Percentiles rank a stretch among this genome's conserved stretches.
Evolutionary conservation across 2,329 filamentous ascomycete species (phyloP).

Genomic region (Fusarium secorum): DNA sequence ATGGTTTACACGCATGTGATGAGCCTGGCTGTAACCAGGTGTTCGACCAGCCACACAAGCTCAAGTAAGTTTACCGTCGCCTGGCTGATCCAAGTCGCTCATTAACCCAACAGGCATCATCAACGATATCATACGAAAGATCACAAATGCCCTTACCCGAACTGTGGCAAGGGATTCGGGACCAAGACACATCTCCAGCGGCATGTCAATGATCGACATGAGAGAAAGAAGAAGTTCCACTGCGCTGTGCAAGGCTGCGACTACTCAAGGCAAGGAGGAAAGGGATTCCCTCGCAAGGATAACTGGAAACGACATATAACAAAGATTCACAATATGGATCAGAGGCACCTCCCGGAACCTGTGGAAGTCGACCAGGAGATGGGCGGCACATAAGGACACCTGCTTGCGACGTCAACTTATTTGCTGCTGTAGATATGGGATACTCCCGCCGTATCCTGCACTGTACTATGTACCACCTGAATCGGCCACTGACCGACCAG

Average conservation of each 20-base stretch:
- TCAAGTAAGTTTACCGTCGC: constrained; percentile 56
- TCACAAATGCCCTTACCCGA: constrained; percentile 62
- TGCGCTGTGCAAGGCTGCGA: constrained; percentile 63
- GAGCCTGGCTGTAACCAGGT: constrained; percentile 50
- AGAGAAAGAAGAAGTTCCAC: constrained; percentile 67
- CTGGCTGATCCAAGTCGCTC: neutral
- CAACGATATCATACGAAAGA: constrained; percentile 68
- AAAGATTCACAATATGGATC: constrained; percentile 63
- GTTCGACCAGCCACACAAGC: constrained; percentile 67
- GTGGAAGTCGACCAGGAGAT: constrained; percentile 51
- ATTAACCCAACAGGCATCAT: constrained; percentile 57
- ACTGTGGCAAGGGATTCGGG: constrained; percentile 65
- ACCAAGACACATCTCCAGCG: constrained; percentile 69
- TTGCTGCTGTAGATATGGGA: neutral
- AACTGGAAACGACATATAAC: constrained; percentile 70
- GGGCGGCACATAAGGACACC: constrained; percentile 31
- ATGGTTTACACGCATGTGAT: constrained; percentile 46
- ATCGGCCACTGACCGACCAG: neutral
- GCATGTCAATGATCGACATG: constrained; percentile 69
- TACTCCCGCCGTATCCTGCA: neutral
- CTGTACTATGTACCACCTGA: neutral
- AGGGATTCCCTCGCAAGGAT: constrained; percentile 67
- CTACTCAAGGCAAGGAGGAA: constrained; percentile 64
- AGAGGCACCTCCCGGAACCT: constrained; percentile 51
- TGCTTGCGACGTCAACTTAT: neutral